These are phyloP conservation scores for Phaeophleospora eucalypticola DNA, from an alignment of 2,329 filamentous ascomycete species.

Conservation along the genomic window DNA sequence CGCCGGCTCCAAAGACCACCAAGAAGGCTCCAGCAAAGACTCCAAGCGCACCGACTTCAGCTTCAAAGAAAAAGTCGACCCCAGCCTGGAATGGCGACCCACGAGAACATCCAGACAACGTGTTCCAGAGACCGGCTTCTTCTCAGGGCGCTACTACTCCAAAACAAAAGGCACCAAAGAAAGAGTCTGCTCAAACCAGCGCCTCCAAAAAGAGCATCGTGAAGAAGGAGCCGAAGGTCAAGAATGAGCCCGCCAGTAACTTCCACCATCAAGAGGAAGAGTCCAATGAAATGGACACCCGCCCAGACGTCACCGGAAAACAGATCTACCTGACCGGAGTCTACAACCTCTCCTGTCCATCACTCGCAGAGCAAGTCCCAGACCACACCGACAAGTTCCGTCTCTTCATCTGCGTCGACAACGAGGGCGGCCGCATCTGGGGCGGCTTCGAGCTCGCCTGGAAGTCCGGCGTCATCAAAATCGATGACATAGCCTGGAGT, in stretches of 20 bases:
- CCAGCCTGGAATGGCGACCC: background rate
- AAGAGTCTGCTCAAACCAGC: conserved; percentile 3
- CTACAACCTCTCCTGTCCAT: conserved; percentile 38
- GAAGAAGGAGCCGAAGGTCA: conserved; percentile 4
- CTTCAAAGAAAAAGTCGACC: background rate
- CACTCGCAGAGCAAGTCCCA: conserved; percentile 18
- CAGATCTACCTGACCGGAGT: conserved; percentile 40
- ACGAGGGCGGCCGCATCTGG: conserved; percentile 41
- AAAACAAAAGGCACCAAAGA: no score
- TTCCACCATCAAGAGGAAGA: conserved; percentile 10
- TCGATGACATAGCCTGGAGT: conserved; percentile 30
- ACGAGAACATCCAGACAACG: conserved; percentile 7
- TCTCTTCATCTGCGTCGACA: conserved; percentile 39
- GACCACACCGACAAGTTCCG: conserved; percentile 27
- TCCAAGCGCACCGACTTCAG: conserved; percentile 1
- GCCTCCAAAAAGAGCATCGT: background rate
- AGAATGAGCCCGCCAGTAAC: conserved; percentile 9
- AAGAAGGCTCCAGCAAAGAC: conserved; percentile 1
- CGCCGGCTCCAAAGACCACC: background rate
- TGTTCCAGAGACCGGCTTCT: conserved; percentile 6
- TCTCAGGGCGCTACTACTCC: background rate
- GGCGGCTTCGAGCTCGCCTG: conserved; percentile 44
- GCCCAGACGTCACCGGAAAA: conserved; percentile 10
- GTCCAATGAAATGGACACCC: conserved; percentile 14
- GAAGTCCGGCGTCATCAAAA: conserved; percentile 42